Evolutionary conservation across 176 grass and related monocot species (phyloP).

Genomic region (Hordeum marinum): DNA sequence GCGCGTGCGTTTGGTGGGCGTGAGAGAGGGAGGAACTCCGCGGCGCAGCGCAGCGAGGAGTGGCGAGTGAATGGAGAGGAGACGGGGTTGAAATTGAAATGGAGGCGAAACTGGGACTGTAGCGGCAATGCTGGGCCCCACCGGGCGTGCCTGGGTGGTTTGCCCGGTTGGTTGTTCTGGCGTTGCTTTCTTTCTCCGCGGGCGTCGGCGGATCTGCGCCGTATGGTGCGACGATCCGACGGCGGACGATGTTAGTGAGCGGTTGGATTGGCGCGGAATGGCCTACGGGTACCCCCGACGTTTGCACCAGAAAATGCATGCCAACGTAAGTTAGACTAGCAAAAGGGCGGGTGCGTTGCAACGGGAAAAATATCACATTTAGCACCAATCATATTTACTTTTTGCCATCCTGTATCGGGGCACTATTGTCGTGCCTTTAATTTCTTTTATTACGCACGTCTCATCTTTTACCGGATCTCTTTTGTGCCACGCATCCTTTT

Average conservation of each 20-base stretch:
- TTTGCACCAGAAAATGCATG: background rate
- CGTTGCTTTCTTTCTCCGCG: constrained; percentile 30
- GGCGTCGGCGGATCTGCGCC: background rate
- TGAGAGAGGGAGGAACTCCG: background rate
- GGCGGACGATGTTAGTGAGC: background rate
- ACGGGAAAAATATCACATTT: too few species aligned
- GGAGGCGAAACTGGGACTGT: constrained; percentile 11
- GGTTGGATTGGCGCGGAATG: background rate
- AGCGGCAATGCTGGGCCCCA: background rate
- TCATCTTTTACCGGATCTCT: too few species aligned
- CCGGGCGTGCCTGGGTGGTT: background rate
- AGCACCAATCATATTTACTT: too few species aligned
- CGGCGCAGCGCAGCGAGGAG: background rate
- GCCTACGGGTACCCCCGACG: background rate
- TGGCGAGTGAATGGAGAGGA: background rate
- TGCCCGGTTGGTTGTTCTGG: background rate
- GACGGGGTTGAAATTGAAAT: constrained; percentile 19
- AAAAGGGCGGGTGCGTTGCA: too few species aligned
- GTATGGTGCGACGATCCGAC: background rate
- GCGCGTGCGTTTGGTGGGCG: background rate
- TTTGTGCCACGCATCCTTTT: too few species aligned
- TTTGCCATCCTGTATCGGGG: too few species aligned
- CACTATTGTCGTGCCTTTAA: too few species aligned
- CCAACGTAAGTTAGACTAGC: background rate
- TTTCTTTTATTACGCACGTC: too few species aligned